phyloP scores from a whole-genome alignment of 2,329 filamentous ascomycete genomes.

The Xylaria hypoxylon region DNA sequence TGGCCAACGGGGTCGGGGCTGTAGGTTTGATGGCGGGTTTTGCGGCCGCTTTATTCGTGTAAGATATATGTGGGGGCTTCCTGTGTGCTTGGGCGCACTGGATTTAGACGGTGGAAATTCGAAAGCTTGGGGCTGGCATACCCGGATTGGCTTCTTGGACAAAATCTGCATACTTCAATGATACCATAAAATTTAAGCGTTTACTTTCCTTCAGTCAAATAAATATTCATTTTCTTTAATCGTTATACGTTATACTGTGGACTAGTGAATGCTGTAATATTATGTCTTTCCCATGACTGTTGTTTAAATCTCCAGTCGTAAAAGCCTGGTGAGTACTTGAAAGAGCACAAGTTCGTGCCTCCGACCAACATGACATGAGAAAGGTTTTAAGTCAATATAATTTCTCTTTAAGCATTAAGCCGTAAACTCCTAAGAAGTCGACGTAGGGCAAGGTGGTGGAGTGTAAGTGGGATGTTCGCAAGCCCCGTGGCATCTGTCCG shows the following conservation, averaged over 20 bases:
- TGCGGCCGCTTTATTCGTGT: conserved; percentile 44
- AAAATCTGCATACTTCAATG: conserved; percentile 3
- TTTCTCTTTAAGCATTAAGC: background rate
- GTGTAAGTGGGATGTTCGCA: conserved; percentile 33
- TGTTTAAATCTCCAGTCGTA: too few species aligned
- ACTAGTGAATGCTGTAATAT: background rate
- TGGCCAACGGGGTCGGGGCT: conserved; percentile 38
- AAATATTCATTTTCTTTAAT: background rate
- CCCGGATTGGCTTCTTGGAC: conserved; percentile 8
- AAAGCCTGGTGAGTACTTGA: too few species aligned
- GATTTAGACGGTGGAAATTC: background rate
- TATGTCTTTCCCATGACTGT: background rate
- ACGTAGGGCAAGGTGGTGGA: conserved; percentile 36
- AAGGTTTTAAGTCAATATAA: background rate
- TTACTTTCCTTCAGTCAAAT: background rate
- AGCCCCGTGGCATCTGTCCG: conserved; percentile 30
- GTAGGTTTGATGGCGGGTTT: conserved; percentile 42
- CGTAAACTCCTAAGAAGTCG: background rate
- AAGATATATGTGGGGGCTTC: background rate
- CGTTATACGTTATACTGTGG: background rate
- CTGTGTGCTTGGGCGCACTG: background rate
- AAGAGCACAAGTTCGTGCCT: background rate
- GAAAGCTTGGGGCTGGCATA: conserved; percentile 21
- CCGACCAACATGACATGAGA: background rate
- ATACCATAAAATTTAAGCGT: conserved; percentile 19